Evolutionary conservation across 1,284 basidiomycete genomes (phyloP), one percentile per base, ranked within the genome.

Genomic region (Ceratobasidium sp.): DNA sequence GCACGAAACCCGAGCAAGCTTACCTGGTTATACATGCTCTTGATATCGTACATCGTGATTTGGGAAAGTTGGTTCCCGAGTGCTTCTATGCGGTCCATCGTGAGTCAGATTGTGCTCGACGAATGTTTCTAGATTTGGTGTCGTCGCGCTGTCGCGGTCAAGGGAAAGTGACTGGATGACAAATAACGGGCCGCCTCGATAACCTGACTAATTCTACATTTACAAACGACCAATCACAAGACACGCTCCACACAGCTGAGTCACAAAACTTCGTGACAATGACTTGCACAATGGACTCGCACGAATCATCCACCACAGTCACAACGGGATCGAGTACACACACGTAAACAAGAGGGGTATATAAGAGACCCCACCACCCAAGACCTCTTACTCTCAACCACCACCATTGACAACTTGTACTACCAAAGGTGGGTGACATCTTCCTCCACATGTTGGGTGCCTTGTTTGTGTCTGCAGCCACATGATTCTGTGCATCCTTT

Each of bases 21-120:
- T 79, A 91, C 96, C 90, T 97, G 95, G 81, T 92, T 95, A 86
- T 97, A 97, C 89, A 95, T 93, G 81, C 89, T 90, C 86, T 97
- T 98, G 84, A 98, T 88, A 83, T 98, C 96, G 85, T 98, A 98
- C 82, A 98, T 85, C 1, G 94, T 92, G 77, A 96, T 87, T 82
- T 91, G 90, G 54, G 92, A 92, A 79, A 95, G 83, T 51, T 90
- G 87, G 80, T 82, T 90, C 69, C 90, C 86, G 56, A 95, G 86
- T 5, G 90, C 87, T 83, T 94, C 92, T 76, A 95, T 76, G 40
- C 80, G 81, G 64, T 83, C 83, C 83, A 84, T 84, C 62, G 19
- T 76, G 74, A 57, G 51, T 59, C 69, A 46, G 32, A 43, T 37
- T 32, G 34, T 52, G 51, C 29, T 34, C 19, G 46, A 17, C 52